Conservation (phyloP, 1,139 yeast species). For the Geotrichum candidum region DNA sequence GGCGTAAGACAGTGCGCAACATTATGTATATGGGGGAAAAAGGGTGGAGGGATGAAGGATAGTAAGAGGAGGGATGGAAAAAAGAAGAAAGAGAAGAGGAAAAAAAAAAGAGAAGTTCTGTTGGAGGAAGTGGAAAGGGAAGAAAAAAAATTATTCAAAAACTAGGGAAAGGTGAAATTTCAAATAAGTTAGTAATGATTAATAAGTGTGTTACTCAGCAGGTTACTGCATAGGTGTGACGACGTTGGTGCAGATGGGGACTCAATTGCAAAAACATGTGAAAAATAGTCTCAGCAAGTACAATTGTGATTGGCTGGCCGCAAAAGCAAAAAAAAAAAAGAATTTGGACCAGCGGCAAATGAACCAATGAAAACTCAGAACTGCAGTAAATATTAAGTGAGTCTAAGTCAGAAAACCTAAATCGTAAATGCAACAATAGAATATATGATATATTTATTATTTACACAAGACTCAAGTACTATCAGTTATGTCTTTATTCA, state of each 20-base stretch:
- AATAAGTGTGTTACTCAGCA: neutral
- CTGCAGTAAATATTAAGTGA: no score
- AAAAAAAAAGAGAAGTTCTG: neutral
- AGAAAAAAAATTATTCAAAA: slow-evolving; percentile 10
- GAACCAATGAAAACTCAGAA: slow-evolving; percentile 2
- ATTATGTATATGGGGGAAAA: slow-evolving; percentile 26
- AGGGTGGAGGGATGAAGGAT: slow-evolving; percentile 14
- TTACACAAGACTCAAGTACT: no score
- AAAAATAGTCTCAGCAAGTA: neutral
- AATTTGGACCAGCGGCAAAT: neutral
- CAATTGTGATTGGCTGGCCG: neutral
- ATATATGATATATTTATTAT: no score
- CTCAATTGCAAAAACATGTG: neutral
- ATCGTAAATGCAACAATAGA: no score
- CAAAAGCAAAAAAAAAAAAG: neutral
- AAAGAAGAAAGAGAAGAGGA: slow-evolving; percentile 11
- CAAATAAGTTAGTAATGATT: neutral
- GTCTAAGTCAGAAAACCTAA: no score
- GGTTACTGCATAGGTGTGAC: neutral
- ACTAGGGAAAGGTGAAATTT: slow-evolving; percentile 5
- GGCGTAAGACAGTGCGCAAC: slow-evolving; percentile 41
- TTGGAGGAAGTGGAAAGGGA: neutral
- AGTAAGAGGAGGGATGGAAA: slow-evolving; percentile 22
- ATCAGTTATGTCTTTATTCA: no score
- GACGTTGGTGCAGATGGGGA: neutral